Conservation (phyloP, 2,329 filamentous ascomycete species). For the Phialophora chinensis region DNA sequence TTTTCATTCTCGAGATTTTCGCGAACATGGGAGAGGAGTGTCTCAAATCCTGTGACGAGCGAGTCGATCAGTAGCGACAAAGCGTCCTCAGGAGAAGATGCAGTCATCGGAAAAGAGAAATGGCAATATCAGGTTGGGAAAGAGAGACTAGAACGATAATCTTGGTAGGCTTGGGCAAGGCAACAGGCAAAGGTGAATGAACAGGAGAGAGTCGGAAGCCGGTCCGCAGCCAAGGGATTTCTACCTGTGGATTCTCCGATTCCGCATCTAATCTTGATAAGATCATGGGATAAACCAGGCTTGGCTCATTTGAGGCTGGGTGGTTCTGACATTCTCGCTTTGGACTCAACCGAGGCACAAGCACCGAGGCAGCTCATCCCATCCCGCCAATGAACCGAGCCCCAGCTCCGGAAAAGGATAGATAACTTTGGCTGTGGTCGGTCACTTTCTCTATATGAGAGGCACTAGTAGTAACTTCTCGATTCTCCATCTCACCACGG, state of each 20-base stretch:
- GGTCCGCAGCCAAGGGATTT: background rate
- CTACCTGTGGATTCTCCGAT: background rate
- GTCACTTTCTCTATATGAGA: background rate
- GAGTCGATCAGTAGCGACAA: conserved; percentile 23
- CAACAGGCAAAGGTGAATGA: background rate
- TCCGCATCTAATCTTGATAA: conserved; percentile 13
- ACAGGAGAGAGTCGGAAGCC: background rate
- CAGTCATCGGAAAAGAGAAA: conserved; percentile 28
- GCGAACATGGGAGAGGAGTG: conserved; percentile 22
- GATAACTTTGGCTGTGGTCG: background rate
- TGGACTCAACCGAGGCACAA: conserved; percentile 7
- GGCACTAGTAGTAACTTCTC: background rate
- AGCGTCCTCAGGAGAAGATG: conserved; percentile 20
- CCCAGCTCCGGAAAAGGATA: conserved; percentile 9
- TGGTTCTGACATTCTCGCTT: background rate
- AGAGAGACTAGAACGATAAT: background rate
- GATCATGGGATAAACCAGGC: background rate
- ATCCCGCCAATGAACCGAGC: conserved; percentile 14
- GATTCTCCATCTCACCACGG: no score
- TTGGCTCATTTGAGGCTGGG: background rate
- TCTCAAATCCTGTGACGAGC: conserved; percentile 28
- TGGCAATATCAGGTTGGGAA: background rate
- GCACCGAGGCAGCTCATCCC: background rate
- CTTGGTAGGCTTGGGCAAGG: conserved; percentile 9
- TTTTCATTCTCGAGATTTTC: conserved; percentile 26